Conservation (phyloP, 257 asterid genomes). For the Anisodus tanguticus region DNA sequence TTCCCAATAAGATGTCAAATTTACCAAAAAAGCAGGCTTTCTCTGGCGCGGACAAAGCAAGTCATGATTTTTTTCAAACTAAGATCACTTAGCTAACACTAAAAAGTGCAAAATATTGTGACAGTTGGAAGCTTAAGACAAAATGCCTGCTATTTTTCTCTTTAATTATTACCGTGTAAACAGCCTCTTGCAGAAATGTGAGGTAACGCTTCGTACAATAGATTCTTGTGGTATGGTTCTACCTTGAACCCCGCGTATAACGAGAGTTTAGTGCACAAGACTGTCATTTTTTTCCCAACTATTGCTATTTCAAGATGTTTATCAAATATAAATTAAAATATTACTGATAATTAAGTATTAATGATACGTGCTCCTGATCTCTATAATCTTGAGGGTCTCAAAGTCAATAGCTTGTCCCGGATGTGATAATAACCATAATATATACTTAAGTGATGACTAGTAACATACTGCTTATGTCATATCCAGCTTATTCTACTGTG, state of each 20-base stretch:
- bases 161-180: too few relatives aligned
- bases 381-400: neutral
- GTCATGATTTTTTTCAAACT: neutral
- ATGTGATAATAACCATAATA: neutral
- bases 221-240: too few relatives aligned
- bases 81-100: neutral
- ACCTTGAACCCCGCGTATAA: too few relatives aligned
- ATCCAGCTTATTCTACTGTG: neutral
- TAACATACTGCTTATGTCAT: neutral
- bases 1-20: neutral
- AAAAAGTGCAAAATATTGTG: neutral
- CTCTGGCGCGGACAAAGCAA: neutral
- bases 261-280: too few relatives aligned
- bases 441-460: neutral
- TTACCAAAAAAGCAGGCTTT: neutral
- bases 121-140: constrained; percentile 3
- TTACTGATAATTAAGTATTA: neutral
- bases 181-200: too few relatives aligned
- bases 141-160: too few relatives aligned
- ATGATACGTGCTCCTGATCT: neutral
- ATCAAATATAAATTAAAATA: constrained; percentile 17
- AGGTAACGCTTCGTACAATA: too few relatives aligned
- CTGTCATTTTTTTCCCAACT: neutral
- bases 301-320: neutral
- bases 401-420: constrained; percentile 15